A percentile compares a stretch with the other conserved stretches of the same genome.
These are phyloP conservation scores for Fusarium brevicatenulatum DNA, from an alignment of 2,329 filamentous ascomycete species.

Conservation along the genomic window DNA sequence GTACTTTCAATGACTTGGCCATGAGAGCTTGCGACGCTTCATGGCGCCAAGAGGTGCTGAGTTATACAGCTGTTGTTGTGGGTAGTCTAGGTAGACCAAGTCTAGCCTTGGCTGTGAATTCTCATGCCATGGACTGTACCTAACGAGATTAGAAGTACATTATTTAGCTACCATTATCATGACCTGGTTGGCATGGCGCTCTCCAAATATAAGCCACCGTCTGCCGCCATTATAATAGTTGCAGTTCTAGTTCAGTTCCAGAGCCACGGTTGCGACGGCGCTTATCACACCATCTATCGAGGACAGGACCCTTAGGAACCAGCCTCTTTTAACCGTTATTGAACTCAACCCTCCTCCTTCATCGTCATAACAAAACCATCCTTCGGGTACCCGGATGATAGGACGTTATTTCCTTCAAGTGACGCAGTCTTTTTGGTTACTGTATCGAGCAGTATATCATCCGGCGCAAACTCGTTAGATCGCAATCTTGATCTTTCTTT, in stretches of 20 bases:
- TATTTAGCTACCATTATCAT: neutral
- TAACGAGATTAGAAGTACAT: neutral
- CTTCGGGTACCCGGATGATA: conserved; percentile 1
- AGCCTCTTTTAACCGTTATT: conserved; percentile 22
- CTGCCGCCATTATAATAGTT: conserved; percentile 11
- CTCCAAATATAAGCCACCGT: conserved; percentile 36
- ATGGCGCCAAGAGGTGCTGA: conserved; percentile 28
- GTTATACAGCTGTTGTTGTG: conserved; percentile 28
- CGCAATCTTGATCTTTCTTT: conserved; percentile 7
- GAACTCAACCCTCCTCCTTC: conserved; percentile 15
- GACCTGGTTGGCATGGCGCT: neutral
- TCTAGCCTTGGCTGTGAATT: neutral
- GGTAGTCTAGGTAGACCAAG: conserved; percentile 29
- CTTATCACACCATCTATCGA: conserved; percentile 35
- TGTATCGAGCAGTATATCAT: neutral
- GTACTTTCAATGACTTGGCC: conserved; percentile 18
- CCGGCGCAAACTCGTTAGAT: conserved; percentile 18
- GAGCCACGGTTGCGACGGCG: conserved; percentile 27
- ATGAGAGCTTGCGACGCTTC: conserved; percentile 36
- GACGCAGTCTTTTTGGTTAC: conserved; percentile 1
- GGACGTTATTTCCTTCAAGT: neutral
- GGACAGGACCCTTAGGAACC: conserved; percentile 18
- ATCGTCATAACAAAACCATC: neutral
- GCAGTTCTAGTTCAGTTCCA: conserved; percentile 9
- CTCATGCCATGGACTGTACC: neutral